These are phyloP conservation scores for Podaxis mareebaensis DNA, from an alignment of 768 basidiomycete species.

Conservation along the genomic window DNA sequence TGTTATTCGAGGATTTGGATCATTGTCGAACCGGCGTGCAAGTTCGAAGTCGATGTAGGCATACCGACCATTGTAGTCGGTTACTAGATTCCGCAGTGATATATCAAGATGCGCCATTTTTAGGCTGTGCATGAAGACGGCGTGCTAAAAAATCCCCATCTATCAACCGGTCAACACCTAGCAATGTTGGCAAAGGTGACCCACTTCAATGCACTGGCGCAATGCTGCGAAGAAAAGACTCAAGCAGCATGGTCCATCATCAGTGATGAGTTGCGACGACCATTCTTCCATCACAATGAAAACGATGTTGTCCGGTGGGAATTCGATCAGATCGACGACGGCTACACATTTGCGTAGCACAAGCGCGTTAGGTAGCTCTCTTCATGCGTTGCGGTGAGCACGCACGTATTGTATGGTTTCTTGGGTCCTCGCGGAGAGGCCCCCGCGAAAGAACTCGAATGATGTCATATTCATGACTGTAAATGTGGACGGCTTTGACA, in stretches of 20 bases:
- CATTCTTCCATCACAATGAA: slow-evolving; percentile 85
- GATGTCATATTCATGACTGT: slow-evolving; percentile 63
- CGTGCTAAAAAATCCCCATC: slow-evolving; percentile 45
- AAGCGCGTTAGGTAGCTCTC: neutral
- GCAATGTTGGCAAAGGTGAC: neutral
- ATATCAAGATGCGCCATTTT: slow-evolving; percentile 72
- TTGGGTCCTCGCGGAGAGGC: slow-evolving; percentile 53
- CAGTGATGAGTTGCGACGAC: slow-evolving; percentile 61
- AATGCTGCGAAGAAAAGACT: slow-evolving; percentile 55
- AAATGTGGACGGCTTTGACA: slow-evolving; percentile 66
- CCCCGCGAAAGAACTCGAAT: slow-evolving; percentile 57
- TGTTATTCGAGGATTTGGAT: slow-evolving; percentile 36
- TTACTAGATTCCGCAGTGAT: slow-evolving; percentile 66
- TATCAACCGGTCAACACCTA: neutral
- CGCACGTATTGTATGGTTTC: slow-evolving; percentile 80
- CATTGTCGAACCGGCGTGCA: slow-evolving; percentile 53
- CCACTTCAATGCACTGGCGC: slow-evolving; percentile 70
- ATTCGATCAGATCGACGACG: slow-evolving; percentile 61
- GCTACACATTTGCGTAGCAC: slow-evolving; percentile 39
- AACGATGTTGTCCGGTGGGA: slow-evolving; percentile 49
- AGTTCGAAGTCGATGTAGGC: slow-evolving; percentile 77
- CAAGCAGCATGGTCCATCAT: slow-evolving; percentile 50
- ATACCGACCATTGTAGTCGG: slow-evolving; percentile 62
- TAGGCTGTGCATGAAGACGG: slow-evolving; percentile 68
- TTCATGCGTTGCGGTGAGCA: slow-evolving; percentile 16